Conservation (phyloP, 2,329 filamentous ascomycete species). For the Grosmannia penicillata region DNA sequence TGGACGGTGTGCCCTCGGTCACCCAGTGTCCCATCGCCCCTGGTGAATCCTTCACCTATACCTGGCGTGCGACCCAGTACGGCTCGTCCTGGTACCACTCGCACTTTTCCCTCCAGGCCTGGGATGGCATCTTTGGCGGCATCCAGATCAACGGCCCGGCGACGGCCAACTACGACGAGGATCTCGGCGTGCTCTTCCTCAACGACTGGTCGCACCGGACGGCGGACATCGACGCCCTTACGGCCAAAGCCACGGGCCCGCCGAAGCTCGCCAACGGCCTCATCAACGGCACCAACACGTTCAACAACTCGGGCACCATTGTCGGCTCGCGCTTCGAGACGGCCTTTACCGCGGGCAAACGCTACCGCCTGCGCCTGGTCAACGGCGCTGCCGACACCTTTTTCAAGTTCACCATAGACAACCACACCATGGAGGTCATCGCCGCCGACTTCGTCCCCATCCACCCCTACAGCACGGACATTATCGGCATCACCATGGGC, state of each 20-base stretch:
- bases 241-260: neutral
- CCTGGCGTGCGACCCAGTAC: constrained; percentile 38
- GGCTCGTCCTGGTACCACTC: constrained; percentile 45
- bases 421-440: constrained; percentile 37
- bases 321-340: constrained; percentile 33
- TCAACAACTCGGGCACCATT: constrained; percentile 31
- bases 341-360: constrained; percentile 27
- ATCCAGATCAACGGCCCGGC: constrained; percentile 36
- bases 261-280: constrained; percentile 18
- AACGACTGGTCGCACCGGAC: constrained; percentile 46
- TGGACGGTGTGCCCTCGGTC: constrained; percentile 23
- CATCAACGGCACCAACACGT: constrained; percentile 48
- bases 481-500: constrained; percentile 32
- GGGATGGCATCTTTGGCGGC: constrained; percentile 34
- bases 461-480: constrained; percentile 30
- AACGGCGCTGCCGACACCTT: constrained; percentile 34
- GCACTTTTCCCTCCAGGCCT: constrained; percentile 26
- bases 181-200: constrained; percentile 36
- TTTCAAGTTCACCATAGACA: constrained; percentile 36
- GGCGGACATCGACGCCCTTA: constrained; percentile 30
- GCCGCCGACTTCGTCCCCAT: constrained; percentile 38
- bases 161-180: constrained; percentile 42
- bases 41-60: constrained; percentile 28
- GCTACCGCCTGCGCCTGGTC: constrained; percentile 31
- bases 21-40: constrained; percentile 26